phyloP scores from a whole-genome alignment of 2,329 filamentous ascomycete species.

The Stemphylium beticola region DNA sequence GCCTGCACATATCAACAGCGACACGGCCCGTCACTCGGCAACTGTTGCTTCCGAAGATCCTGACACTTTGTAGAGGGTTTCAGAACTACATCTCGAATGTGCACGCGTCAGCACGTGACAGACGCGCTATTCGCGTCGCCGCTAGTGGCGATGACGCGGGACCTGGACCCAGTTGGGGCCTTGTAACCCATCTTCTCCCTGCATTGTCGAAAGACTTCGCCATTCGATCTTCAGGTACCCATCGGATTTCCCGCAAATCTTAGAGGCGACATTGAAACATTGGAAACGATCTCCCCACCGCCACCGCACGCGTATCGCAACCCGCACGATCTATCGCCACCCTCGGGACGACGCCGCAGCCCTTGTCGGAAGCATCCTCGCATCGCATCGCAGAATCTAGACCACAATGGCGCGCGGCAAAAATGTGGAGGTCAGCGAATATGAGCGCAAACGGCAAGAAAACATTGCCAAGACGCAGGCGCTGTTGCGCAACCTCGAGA shows the following conservation, averaged over 20 bases:
- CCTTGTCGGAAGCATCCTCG: background rate
- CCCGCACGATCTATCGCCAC: background rate
- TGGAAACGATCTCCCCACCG: background rate
- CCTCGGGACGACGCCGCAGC: background rate
- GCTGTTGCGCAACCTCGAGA: slow-evolving; percentile 76
- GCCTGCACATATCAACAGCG: background rate
- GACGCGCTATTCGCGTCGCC: slow-evolving; percentile 19
- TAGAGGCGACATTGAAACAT: background rate
- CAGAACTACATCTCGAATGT: background rate
- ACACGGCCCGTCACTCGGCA: background rate
- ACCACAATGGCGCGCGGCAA: slow-evolving; percentile 46
- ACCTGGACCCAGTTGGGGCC: background rate
- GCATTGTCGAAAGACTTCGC: background rate
- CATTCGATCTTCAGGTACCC: slow-evolving; percentile 14
- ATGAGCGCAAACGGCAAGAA: slow-evolving; percentile 81
- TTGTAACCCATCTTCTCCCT: background rate
- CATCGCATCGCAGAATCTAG: background rate
- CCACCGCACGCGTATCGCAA: slow-evolving; percentile 9
- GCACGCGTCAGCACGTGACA: slow-evolving; percentile 21
- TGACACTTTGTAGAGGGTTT: background rate
- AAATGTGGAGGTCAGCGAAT: slow-evolving; percentile 73
- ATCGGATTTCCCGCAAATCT: slow-evolving; percentile 7
- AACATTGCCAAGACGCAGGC: slow-evolving; percentile 89
- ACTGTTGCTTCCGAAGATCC: background rate
- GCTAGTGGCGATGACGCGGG: slow-evolving; percentile 21